Base-by-base conservation (phyloP, 2,329 filamentous ascomycete genomes). In the Akanthomyces dipterigenus region DNA sequence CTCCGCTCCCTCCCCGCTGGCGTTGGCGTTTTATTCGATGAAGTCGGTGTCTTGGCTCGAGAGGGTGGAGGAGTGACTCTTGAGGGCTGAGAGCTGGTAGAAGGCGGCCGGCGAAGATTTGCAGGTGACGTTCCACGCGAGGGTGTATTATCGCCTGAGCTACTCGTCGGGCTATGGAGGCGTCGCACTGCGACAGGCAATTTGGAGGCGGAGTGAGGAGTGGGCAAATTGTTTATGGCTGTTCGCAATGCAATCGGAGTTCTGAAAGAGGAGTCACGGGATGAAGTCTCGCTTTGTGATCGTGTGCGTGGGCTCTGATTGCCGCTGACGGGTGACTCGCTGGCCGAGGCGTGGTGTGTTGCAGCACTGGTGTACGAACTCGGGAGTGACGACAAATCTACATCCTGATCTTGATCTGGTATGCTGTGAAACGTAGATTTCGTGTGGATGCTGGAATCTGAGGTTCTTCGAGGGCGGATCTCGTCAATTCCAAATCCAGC, bases 401-500 rank as follows among this genome's bases (percentile, higher is more conserved):
- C 71, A 64, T 83, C 81, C 43, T 79, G 75, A 65, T 86, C 78
- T 49, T 38, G 49, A 49, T 84, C 86, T 62, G 80, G 75, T 66
- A 79, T 85, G 65, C 83, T 77, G 60, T 80, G 78, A 65, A 82
- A 80, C 51, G 70, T 69, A 63, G 81, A 74, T 66, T 80, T 60
- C 20, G 58, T 81, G 64, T 82, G 79, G 65, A 89, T 74, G 70
- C 81, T 86, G n/a, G 89, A 87, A 69, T 93, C 90, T 48, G 89
- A 90, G 24, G 87, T 87, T 72, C 88, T 82, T 64, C 88, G 79
- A 63, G 79, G 77, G 55, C 81, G 76, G 55, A 76, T 68, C 55
- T 66, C 69, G 63, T 82, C 77, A 65, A 89, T 88, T 56, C 87
- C 87, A 74, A 85, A 86, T 5, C 84, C 86, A 56, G 79, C 76